Evolutionary conservation across 2,329 filamentous ascomycete genomes (phyloP).

Genomic region (Hirsutella thompsonii): DNA sequence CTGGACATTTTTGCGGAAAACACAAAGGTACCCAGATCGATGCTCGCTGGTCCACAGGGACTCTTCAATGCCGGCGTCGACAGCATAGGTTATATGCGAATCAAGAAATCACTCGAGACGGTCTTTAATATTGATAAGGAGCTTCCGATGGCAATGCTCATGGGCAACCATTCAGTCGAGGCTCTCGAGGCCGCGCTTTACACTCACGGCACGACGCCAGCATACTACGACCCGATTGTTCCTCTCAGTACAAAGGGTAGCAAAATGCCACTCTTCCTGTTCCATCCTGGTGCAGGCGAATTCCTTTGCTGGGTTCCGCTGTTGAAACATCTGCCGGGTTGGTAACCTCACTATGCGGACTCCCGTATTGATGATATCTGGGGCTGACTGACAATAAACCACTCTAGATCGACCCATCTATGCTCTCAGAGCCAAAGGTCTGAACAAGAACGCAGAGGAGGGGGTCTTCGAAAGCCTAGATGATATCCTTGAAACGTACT

Average conservation of each 20-base stretch:
- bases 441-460: too few species aligned
- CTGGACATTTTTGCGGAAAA: too few species aligned
- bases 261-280: constrained; percentile 24
- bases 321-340: constrained; percentile 21
- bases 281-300: constrained; percentile 30
- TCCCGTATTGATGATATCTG: too few species aligned
- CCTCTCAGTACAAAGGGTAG: constrained; percentile 14
- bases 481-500: not conserved
- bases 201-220: not conserved
- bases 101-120: too few species aligned
- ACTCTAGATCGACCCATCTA: constrained; percentile 32
- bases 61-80: too few species aligned
- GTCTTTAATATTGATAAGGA: constrained; percentile 6
- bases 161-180: constrained; percentile 19
- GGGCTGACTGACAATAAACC: too few species aligned
- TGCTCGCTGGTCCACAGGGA: too few species aligned
- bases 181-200: constrained; percentile 14
- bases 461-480: constrained; percentile 22
- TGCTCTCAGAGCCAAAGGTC: constrained; percentile 29
- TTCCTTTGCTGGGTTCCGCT: constrained; percentile 26
- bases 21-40: too few species aligned
- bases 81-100: too few species aligned
- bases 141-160: constrained; percentile 20
- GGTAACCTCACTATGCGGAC: too few species aligned
- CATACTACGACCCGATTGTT: not conserved